Evolutionary conservation across 495 filamentous ascomycete genomes (phyloP).

Genomic region (Aspergillus biplanus): DNA sequence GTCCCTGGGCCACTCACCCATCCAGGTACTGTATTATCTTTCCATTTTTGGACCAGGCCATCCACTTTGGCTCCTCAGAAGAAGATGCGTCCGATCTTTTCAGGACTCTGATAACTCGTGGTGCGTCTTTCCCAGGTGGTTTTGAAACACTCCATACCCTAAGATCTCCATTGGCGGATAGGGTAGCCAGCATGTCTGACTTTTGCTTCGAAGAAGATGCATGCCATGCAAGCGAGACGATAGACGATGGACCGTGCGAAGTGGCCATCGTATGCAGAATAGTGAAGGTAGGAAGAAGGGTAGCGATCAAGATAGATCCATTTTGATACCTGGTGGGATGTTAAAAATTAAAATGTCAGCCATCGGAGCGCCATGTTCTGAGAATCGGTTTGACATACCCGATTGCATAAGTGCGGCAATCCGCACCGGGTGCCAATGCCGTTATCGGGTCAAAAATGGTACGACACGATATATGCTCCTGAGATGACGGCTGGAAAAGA

Average conservation of each 20-base stretch:
- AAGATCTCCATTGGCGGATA: slow-evolving; percentile 89
- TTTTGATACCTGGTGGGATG: slow-evolving; percentile 75
- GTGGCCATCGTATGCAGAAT: slow-evolving; percentile 93
- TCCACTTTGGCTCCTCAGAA: slow-evolving; percentile 84
- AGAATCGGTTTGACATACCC: slow-evolving; percentile 58
- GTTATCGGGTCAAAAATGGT: slow-evolving; percentile 95
- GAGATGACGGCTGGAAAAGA: slow-evolving; percentile 89
- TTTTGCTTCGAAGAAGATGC: slow-evolving; percentile 96
- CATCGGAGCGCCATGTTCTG: no score
- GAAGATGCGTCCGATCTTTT: slow-evolving; percentile 74
- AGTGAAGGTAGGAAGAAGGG: slow-evolving; percentile 87
- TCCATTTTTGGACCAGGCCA: slow-evolving; percentile 97
- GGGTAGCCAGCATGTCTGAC: slow-evolving; percentile 95
- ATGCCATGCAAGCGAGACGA: slow-evolving; percentile 93
- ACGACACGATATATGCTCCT: slow-evolving; percentile 88
- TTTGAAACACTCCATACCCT: slow-evolving; percentile 98
- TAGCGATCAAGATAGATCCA: slow-evolving; percentile 89
- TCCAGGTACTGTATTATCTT: slow-evolving; percentile 92
- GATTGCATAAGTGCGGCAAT: slow-evolving; percentile 96
- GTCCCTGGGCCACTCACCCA: slow-evolving; percentile 62
- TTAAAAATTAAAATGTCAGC: no score
- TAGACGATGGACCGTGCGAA: slow-evolving; percentile 78
- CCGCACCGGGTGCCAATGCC: slow-evolving; percentile 84
- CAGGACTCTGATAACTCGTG: slow-evolving; percentile 84
- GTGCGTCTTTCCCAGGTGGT: slow-evolving; percentile 70